Percentiles rank a stretch among this genome's conserved stretches.
These are phyloP conservation scores for Calonectria fujianensis DNA, from an alignment of 2,329 filamentous ascomycete species.

Conservation along the genomic window DNA sequence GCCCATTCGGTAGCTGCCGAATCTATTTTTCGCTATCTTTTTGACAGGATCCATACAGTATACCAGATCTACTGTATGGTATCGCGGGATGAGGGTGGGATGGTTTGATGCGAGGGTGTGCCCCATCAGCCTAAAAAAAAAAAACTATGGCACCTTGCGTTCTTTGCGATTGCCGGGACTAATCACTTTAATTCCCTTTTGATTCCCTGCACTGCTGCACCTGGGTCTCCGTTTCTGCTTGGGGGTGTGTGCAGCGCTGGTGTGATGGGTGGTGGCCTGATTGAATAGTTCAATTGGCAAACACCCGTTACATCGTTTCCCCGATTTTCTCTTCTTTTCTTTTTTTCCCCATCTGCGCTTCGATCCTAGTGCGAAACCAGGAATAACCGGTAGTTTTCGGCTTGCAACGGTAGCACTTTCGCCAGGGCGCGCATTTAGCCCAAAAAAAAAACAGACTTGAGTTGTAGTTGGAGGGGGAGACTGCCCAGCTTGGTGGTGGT, in stretches of 20 bases:
- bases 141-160: constrained; percentile 19
- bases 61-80: constrained; percentile 35
- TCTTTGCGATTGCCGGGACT: constrained; percentile 7
- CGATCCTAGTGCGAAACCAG: constrained; percentile 2
- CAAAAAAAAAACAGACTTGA: background rate
- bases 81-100: constrained; percentile 4
- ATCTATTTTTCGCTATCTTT: background rate
- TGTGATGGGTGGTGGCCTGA: constrained; percentile 20
- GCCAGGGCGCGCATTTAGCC: background rate
- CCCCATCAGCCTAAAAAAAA: constrained; percentile 17
- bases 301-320: constrained; percentile 33
- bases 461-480: background rate
- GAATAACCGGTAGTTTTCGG: constrained; percentile 15
- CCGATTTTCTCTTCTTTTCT: background rate
- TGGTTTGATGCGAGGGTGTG: background rate
- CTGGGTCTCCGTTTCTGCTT: background rate
- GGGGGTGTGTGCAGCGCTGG: constrained; percentile 28
- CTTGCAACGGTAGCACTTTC: background rate
- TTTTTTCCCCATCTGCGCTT: background rate
- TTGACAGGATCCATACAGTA: constrained; percentile 38
- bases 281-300: constrained; percentile 21
- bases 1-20: constrained; percentile 35
- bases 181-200: background rate
- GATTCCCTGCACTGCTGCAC: background rate
- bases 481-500: background rate